A percentile compares a stretch with the other conserved stretches of the same genome.
Evolutionary conservation across 768 basidiomycete genomes (phyloP).

Genomic region (Fistulinella prunicolor): DNA sequence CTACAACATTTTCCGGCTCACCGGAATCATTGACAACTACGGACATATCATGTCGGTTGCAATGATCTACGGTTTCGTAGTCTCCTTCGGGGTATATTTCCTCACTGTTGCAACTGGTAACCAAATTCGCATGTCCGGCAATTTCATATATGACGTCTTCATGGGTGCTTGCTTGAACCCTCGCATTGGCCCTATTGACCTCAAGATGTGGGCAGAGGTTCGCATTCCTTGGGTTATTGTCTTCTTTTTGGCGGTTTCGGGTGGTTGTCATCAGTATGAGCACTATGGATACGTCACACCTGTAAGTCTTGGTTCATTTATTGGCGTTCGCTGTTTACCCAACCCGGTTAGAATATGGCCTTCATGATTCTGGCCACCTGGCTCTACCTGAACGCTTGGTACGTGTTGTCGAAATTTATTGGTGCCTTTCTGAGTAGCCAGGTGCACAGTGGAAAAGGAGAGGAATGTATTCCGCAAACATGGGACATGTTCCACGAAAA

Average conservation of each 20-base stretch:
- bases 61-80: constrained; percentile 85
- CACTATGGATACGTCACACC: constrained; percentile 88
- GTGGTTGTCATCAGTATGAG: constrained; percentile 95
- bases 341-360: constrained; percentile 73
- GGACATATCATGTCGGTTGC: constrained; percentile 94
- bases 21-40: constrained; percentile 94
- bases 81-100: constrained; percentile 80
- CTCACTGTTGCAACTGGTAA: constrained; percentile 72
- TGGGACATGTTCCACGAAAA: constrained; percentile 99
- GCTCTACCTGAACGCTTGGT: constrained; percentile 97
- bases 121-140: constrained; percentile 92
- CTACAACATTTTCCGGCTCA: constrained; percentile 82
- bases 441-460: constrained; percentile 71
- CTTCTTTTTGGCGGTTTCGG: constrained; percentile 89
- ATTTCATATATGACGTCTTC: constrained; percentile 91
- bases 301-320: constrained; percentile 41
- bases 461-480: constrained; percentile 93
- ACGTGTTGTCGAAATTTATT: constrained; percentile 13
- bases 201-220: constrained; percentile 99
- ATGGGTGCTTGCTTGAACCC: constrained; percentile 97
- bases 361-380: constrained; percentile 96
- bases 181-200: constrained; percentile 82
- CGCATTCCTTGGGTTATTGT: constrained; percentile 96
- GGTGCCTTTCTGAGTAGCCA: neutral
- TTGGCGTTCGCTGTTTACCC: neutral